Base-by-base conservation (phyloP, 179 eudicot species). In the Heliamphora pulchella region DNA sequence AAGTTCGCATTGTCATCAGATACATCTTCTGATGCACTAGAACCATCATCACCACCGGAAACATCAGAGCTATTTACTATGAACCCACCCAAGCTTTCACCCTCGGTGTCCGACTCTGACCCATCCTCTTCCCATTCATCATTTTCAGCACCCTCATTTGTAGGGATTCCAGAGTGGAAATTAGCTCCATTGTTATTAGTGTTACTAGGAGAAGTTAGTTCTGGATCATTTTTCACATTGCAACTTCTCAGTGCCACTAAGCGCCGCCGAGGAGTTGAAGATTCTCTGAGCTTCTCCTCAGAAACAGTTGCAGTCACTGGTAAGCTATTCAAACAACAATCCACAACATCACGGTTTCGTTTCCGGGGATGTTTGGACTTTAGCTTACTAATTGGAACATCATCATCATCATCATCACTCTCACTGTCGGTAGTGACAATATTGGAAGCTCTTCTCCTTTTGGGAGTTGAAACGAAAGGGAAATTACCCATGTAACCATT, bases 61-160 rank as follows among this genome's bases (percentile, higher is more conserved):
- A 46, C 77, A 79, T 88, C 91, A 77, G 88, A 83, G 83, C 87
- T 84, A 59, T 73, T 70, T 15, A 87, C 93, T 13, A 94, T 91
- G 82, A 92, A 92, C 74, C 86, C 86, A 81, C 80, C 84, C 82
- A 89, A 80, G 82, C 88, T 89, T 81, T 84, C 91, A 61, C 79
- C 83, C 67, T 86, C 91, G 65, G 81, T 83, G 58, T 79, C 82
- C 7, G 89, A 82, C 46, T 76, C 82, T 3, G 86, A 78, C 22
- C 58, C 90, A 41, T 78, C 84, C 51, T 69, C 81, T 44, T 83
- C 86, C 46, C 54, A 64, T 70, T 85, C 88, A 78, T 69, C 80
- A 43, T 78, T 78, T 47, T 71, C 82, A 59, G 11, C 69, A 79
- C 51, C 80, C 78, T 68, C 81, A 74, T 48, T 70, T 43, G 58